Conservation (phyloP, 495 filamentous ascomycete species). For the Aspergillus heteromorphus region DNA sequence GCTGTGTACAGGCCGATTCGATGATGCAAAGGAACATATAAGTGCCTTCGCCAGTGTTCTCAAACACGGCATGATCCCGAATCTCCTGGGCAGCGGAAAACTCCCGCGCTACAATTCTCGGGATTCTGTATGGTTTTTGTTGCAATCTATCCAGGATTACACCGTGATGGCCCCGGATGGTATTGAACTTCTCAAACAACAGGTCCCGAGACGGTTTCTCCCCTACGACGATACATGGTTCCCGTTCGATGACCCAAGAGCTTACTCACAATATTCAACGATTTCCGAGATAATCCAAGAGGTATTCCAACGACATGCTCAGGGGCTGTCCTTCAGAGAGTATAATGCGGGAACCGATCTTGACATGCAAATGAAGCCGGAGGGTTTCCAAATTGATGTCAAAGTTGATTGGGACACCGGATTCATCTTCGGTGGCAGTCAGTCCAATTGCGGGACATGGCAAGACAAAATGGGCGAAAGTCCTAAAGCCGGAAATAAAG, state of each 20-base stretch:
- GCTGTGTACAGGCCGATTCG: constrained; percentile 80
- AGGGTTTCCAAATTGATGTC: constrained; percentile 87
- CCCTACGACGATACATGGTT: constrained; percentile 97
- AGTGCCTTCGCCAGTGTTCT: constrained; percentile 92
- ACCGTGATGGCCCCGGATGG: constrained; percentile 78
- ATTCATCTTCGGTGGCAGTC: constrained; percentile 88
- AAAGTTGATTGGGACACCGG: constrained; percentile 90
- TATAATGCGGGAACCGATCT: constrained; percentile 85
- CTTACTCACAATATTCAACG: constrained; percentile 76
- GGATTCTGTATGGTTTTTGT: constrained; percentile 96
- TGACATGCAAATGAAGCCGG: constrained; percentile 88
- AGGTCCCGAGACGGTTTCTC: constrained; percentile 79
- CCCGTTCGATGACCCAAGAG: constrained; percentile 66
- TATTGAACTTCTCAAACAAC: constrained; percentile 64
- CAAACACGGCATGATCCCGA: constrained; percentile 98
- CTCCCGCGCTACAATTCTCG: constrained; percentile 94
- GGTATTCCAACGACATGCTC: constrained; percentile 82
- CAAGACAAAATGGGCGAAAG: constrained; percentile 99
- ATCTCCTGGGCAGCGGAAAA: constrained; percentile 79
- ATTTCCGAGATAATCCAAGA: constrained; percentile 90
- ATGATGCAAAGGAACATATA: constrained; percentile 89
- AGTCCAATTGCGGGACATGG: constrained; percentile 96
- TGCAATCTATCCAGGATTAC: constrained; percentile 94
- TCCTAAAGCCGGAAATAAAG: constrained; percentile 82
- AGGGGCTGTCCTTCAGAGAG: constrained; percentile 84